These are phyloP conservation scores for Elsinoe necatrix DNA, from an alignment of 2,329 filamentous ascomycete species.

Conservation along the genomic window DNA sequence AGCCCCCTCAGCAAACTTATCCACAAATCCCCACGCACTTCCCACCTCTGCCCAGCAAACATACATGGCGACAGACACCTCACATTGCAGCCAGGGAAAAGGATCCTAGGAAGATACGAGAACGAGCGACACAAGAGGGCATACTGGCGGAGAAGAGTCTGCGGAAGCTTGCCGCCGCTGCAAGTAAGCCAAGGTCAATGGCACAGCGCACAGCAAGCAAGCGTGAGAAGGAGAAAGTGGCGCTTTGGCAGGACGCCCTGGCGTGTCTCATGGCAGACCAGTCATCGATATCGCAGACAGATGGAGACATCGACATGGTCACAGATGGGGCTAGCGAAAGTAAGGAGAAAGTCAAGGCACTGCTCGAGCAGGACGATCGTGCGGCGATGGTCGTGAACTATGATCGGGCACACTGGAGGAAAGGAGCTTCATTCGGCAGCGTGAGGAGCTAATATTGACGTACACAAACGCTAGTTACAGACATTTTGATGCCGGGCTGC, in stretches of 20 bases:
- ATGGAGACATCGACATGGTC: conserved; percentile 24
- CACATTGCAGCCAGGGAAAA: conserved; percentile 51
- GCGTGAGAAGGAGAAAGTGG: conserved; percentile 33
- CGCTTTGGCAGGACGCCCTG: conserved; percentile 50
- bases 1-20: conserved; percentile 38
- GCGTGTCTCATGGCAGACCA: conserved; percentile 38
- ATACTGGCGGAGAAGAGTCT: conserved; percentile 57
- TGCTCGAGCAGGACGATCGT: conserved; percentile 23
- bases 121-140: conserved; percentile 57
- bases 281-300: conserved; percentile 15
- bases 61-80: conserved; percentile 54
- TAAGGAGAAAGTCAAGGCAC: conserved; percentile 23
- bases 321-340: conserved; percentile 22
- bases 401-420: conserved; percentile 51
- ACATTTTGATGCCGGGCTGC: background rate
- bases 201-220: conserved; percentile 9
- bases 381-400: conserved; percentile 49
- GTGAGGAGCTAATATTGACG: background rate
- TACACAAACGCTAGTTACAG: too few relatives aligned
- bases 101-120: conserved; percentile 50
- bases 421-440: conserved; percentile 25
- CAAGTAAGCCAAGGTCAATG: conserved; percentile 27
- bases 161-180: conserved; percentile 47
- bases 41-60: conserved; percentile 53
- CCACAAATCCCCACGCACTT: conserved; percentile 53